phyloP scores from a whole-genome alignment of 768 basidiomycete genomes.

The Boletus coccyginus region DNA sequence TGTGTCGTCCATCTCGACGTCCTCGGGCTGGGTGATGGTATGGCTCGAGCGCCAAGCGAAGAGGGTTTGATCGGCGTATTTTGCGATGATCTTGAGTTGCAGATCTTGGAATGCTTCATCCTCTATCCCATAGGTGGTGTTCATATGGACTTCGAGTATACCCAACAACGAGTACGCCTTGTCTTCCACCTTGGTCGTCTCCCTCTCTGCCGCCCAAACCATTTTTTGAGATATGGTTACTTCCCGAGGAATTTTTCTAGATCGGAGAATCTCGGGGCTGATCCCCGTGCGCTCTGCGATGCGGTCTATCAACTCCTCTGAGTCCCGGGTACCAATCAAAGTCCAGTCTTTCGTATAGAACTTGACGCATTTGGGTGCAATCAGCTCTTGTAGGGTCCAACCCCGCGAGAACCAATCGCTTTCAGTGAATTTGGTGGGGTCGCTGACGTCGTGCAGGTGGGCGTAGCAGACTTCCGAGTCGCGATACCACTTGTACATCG shows the following conservation, averaged over 20 bases:
- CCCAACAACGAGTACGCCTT: slow-evolving; percentile 32
- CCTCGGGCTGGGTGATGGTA: slow-evolving; percentile 1
- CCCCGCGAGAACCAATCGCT: slow-evolving; percentile 33
- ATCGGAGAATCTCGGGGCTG: slow-evolving; percentile 11
- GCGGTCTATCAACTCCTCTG: slow-evolving; percentile 1
- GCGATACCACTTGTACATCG: slow-evolving; percentile 35
- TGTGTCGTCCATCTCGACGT: slow-evolving; percentile 10
- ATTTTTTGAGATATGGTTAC: slow-evolving; percentile 25
- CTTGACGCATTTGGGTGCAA: slow-evolving; percentile 25
- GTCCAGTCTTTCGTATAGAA: slow-evolving; percentile 30
- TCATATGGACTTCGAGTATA: slow-evolving; percentile 20
- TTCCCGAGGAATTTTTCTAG: slow-evolving; percentile 3
- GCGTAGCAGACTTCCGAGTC: slow-evolving; percentile 25
- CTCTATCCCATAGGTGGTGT: slow-evolving; percentile 25
- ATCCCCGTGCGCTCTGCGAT: slow-evolving; percentile 21
- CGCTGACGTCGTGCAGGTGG: slow-evolving; percentile 26
- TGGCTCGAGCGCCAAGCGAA: slow-evolving; percentile 23
- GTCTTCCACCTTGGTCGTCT: slow-evolving; percentile 27
- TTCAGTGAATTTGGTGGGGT: slow-evolving; percentile 10
- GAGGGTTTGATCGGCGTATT: slow-evolving; percentile 23
- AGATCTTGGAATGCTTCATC: slow-evolving; percentile 24
- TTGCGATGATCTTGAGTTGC: slow-evolving; percentile 23
- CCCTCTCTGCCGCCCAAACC: slow-evolving; percentile 26
- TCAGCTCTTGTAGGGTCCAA: slow-evolving; percentile 31
- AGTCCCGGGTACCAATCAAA: slow-evolving; percentile 12